Evolutionary conservation across 2,329 filamentous ascomycete genomes (phyloP).

Genomic region (Chaetomiaceae sp.): DNA sequence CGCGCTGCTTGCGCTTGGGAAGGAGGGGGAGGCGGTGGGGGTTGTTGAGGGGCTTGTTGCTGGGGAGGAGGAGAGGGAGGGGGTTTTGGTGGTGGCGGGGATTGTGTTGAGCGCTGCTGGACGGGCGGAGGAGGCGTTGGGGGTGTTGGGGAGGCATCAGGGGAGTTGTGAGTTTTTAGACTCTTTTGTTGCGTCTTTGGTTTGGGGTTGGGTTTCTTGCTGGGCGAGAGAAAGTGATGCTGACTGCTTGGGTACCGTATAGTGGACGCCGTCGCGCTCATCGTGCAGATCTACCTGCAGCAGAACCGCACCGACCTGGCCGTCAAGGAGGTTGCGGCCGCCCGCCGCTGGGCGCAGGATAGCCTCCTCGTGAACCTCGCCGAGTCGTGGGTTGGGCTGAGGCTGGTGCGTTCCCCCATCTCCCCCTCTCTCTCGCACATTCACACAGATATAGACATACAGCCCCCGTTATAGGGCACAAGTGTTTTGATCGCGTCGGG

Average conservation of each 20-base stretch:
- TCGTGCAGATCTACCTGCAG: slow-evolving; percentile 85
- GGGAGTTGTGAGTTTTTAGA: slow-evolving; percentile 63
- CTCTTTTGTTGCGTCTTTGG: background rate
- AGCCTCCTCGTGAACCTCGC: slow-evolving; percentile 89
- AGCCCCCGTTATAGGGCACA: too few relatives aligned
- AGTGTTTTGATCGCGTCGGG: too few relatives aligned
- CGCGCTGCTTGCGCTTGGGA: slow-evolving; percentile 60
- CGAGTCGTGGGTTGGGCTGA: slow-evolving; percentile 89
- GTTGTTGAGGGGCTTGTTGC: slow-evolving; percentile 60
- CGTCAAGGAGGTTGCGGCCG: slow-evolving; percentile 78
- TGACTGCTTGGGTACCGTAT: background rate
- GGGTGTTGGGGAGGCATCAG: slow-evolving; percentile 75
- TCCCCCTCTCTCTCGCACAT: too few relatives aligned
- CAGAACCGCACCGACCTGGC: slow-evolving; percentile 91
- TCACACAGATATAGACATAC: too few relatives aligned
- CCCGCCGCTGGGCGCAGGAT: slow-evolving; percentile 92
- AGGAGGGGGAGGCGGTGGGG: slow-evolving; percentile 56
- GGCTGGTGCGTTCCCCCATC: slow-evolving; percentile 57
- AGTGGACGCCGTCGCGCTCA: slow-evolving; percentile 76
- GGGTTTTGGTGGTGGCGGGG: slow-evolving; percentile 77
- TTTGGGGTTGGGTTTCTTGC: too few relatives aligned
- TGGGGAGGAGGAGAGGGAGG: slow-evolving; percentile 65
- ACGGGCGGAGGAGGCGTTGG: slow-evolving; percentile 79
- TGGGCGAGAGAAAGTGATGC: background rate
- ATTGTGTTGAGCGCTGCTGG: slow-evolving; percentile 75